A percentile compares a stretch with the other conserved stretches of the same genome.
These are phyloP conservation scores for Cyberlindnera mycetangii DNA, from an alignment of 805 yeast species.

Conservation along the genomic window DNA sequence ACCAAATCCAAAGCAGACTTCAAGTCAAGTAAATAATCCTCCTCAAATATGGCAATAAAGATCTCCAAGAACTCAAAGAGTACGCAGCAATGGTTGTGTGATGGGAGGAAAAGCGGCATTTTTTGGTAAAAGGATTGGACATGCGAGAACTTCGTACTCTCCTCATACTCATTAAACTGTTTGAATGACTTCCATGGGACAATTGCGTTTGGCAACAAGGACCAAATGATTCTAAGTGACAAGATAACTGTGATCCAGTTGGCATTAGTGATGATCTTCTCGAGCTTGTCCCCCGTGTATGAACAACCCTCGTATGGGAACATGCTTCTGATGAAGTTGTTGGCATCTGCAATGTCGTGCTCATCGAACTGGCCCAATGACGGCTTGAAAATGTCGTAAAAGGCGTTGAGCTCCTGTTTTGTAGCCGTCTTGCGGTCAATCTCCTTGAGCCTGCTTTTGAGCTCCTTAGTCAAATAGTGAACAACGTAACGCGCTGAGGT, in stretches of 20 bases:
- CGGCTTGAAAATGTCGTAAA: slow-evolving; percentile 33
- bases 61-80: slow-evolving; percentile 37
- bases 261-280: slow-evolving; percentile 23
- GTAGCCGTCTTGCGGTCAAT: slow-evolving; percentile 19
- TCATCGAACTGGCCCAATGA: slow-evolving; percentile 33
- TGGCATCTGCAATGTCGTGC: slow-evolving; percentile 29
- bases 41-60: slow-evolving; percentile 30
- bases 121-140: slow-evolving; percentile 33
- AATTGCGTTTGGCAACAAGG: slow-evolving; percentile 33
- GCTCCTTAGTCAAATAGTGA: slow-evolving; percentile 31
- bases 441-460: slow-evolving; percentile 27
- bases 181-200: slow-evolving; percentile 35
- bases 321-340: slow-evolving; percentile 27
- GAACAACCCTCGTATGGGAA: slow-evolving; percentile 39
- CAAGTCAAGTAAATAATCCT: slow-evolving; percentile 31
- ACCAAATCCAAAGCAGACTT: slow-evolving; percentile 31
- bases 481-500: slow-evolving; percentile 34
- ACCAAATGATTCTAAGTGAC: slow-evolving; percentile 33
- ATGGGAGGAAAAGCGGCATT: slow-evolving; percentile 33
- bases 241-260: slow-evolving; percentile 29
- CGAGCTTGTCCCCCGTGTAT: slow-evolving; percentile 30
- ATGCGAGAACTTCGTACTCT: slow-evolving; percentile 22
- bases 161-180: slow-evolving; percentile 29
- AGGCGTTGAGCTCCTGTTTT: slow-evolving; percentile 20
- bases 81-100: slow-evolving; percentile 34